phyloP scores from a whole-genome alignment of 1,284 basidiomycete genomes.

The Afroboletus lepidellus region DNA sequence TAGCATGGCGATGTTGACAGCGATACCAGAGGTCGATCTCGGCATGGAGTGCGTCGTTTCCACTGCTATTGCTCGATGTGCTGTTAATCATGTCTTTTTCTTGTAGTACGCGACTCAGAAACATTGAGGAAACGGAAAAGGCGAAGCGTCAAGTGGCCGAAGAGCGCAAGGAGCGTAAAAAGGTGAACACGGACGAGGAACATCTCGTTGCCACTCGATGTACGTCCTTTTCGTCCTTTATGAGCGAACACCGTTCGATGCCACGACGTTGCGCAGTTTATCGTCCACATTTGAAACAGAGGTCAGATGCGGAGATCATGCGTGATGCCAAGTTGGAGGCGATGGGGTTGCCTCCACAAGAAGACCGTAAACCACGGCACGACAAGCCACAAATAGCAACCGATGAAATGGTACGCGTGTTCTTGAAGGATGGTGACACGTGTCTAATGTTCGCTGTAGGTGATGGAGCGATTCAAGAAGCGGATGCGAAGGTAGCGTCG shows the following conservation, averaged over 20 bases:
- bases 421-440: background rate
- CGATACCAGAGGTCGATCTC: slow-evolving; percentile 94
- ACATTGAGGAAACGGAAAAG: slow-evolving; percentile 96
- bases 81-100: background rate
- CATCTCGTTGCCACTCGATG: slow-evolving; percentile 83
- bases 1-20: slow-evolving; percentile 91
- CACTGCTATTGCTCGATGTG: background rate
- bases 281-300: slow-evolving; percentile 72
- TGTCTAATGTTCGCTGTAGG: slow-evolving; percentile 40
- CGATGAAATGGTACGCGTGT: slow-evolving; percentile 71
- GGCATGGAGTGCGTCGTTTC: slow-evolving; percentile 86
- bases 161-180: slow-evolving; percentile 57
- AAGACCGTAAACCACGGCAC: slow-evolving; percentile 51
- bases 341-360: slow-evolving; percentile 66
- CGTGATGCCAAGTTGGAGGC: slow-evolving; percentile 83
- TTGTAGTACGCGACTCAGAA: slow-evolving; percentile 79
- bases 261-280: slow-evolving; percentile 58
- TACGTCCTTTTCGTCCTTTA: slow-evolving; percentile 41
- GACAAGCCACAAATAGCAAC: slow-evolving; percentile 80
- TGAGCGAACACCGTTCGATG: background rate
- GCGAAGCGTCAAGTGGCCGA: slow-evolving; percentile 87
- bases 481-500: slow-evolving; percentile 66
- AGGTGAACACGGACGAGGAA: slow-evolving; percentile 64
- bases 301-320: slow-evolving; percentile 83
- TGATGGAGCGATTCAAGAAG: slow-evolving; percentile 87